phyloP scores from a whole-genome alignment of 2,329 filamentous ascomycete species.

The Claviceps lovelessii region DNA sequence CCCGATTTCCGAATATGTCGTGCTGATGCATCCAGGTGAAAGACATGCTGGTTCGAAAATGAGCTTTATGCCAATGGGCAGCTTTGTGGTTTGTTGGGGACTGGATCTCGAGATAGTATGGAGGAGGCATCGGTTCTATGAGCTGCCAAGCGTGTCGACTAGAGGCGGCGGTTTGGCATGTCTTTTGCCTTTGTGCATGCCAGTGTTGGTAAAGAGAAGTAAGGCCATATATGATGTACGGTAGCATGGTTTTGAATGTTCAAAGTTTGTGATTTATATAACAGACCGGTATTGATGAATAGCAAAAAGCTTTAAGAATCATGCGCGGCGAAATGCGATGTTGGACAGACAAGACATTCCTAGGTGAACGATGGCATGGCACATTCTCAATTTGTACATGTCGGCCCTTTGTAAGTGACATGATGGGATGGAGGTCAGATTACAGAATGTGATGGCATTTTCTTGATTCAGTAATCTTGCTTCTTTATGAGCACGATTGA shows the following conservation, averaged over 20 bases:
- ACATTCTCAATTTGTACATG: neutral
- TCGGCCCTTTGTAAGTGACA: neutral
- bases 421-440: neutral
- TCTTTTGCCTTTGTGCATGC: neutral
- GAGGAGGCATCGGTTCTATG: neutral
- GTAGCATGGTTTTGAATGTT: neutral
- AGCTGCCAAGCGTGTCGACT: neutral
- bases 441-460: neutral
- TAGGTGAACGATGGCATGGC: neutral
- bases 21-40: neutral
- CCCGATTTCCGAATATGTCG: neutral
- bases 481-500: neutral
- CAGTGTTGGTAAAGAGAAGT: neutral
- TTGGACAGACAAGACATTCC: neutral
- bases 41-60: neutral
- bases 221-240: neutral
- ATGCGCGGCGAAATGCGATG: neutral
- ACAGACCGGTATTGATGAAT: neutral
- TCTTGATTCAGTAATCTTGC: neutral
- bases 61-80: neutral
- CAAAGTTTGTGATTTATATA: neutral
- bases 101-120: neutral
- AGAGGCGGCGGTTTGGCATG: neutral
- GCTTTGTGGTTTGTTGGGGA: neutral
- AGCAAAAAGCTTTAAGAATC: too few relatives aligned